Conservation (phyloP, 1,139 yeast genomes). For the Blastobotrys ciferrii region DNA sequence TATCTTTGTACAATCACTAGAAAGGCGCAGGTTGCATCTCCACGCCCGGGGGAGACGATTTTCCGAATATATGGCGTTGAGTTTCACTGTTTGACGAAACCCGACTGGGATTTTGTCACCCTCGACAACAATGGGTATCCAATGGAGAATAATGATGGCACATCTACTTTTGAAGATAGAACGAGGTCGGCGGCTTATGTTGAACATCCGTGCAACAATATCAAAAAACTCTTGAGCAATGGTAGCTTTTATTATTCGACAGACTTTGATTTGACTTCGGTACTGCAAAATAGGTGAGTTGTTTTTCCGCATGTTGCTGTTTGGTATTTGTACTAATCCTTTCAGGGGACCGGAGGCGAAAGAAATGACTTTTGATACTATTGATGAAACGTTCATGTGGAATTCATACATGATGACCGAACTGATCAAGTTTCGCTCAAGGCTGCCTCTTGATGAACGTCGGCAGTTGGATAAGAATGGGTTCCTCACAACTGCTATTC, state of each 20-base stretch:
- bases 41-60: constrained; percentile 75
- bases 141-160: constrained; percentile 32
- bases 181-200: constrained; percentile 33
- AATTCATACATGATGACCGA: constrained; percentile 88
- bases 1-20: constrained; percentile 82
- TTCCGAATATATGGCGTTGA: constrained; percentile 81
- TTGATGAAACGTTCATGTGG: constrained; percentile 92
- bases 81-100: constrained; percentile 68
- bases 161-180: constrained; percentile 19
- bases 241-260: constrained; percentile 93
- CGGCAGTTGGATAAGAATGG: constrained; percentile 66
- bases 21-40: constrained; percentile 74
- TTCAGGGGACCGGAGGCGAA: constrained; percentile 30
- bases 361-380: constrained; percentile 41
- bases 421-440: constrained; percentile 68
- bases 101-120: constrained; percentile 77
- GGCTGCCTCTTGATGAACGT: constrained; percentile 59
- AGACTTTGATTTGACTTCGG: constrained; percentile 85
- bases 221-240: constrained; percentile 72
- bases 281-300: constrained; percentile 55
- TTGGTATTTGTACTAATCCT: background rate
- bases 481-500: constrained; percentile 83
- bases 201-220: constrained; percentile 81
- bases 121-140: constrained; percentile 67
- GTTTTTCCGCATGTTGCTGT: background rate